Base-by-base conservation (phyloP, 345 rosid genomes). In the Euphorbia lathyris region DNA sequence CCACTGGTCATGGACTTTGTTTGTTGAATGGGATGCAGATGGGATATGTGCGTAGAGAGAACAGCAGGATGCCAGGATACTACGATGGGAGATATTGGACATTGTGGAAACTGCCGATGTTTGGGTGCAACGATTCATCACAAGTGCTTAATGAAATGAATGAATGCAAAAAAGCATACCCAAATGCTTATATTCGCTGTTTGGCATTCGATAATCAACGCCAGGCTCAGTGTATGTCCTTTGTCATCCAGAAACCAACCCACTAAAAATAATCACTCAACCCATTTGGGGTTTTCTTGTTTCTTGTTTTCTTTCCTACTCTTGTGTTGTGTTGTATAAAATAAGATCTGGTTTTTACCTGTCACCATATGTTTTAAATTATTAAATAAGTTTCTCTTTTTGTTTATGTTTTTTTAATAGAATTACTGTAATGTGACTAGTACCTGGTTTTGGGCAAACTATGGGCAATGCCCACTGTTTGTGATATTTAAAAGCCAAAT, bases 11-110 rank as follows among this genome's bases (percentile, higher is more conserved):
- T n/a, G n/a, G n/a, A n/a, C n/a, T n/a, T 34, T 34, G 38, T 34
- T 3, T 34, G 19, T 40, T 51, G 10, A 26, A 25, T 9, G 7
- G 20, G 42, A 10, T 29, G 2, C 26, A 85, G 96, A 58, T 51
- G 32, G 90, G 89, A 7, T 1, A 29, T 27, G 83, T 86, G 34
- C 50, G 47, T 17, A 81, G 88, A 36, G 85, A 84, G 73, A 82
- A 89, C 22, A 83, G 88, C 73, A 60, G 70, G 55, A 83, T 84
- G 56, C 90, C 92, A 1, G 90, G 96, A 11, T 90, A 87, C 75
- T 89, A 87, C 55, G 92, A 87, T 52, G 85, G 92, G 52, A 82
- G 96, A 74, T 87, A 85, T 53, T 89, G 88, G 88, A 89, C 95
- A 9, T 67, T 87, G 12, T 89, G 95, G 95, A 87, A 87, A 76